Conservation (phyloP, 1,139 yeast genomes). For the Taiozyma sp. region DNA sequence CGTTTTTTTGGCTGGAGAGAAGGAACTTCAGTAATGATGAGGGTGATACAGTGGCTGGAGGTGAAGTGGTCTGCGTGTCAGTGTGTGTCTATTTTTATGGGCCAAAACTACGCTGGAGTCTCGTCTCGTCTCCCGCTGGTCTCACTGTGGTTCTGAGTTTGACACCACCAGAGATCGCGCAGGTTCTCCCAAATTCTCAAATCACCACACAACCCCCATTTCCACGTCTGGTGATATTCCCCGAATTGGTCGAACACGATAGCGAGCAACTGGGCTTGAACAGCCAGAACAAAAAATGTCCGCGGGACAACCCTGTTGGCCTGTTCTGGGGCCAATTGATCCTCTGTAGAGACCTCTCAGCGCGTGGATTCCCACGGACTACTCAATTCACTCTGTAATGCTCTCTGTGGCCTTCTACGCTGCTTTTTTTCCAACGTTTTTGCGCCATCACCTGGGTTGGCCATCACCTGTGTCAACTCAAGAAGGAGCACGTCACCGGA, state of each 20-base stretch:
- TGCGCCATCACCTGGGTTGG: neutral
- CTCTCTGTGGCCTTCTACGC: neutral
- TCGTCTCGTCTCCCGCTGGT: no score
- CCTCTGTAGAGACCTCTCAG: neutral
- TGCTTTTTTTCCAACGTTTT: neutral
- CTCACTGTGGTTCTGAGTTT: no score
- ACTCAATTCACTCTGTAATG: neutral
- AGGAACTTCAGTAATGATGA: neutral
- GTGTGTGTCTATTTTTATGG: no score
- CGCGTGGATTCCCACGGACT: neutral
- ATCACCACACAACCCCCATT: neutral
- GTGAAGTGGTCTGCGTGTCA: neutral
- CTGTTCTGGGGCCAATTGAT: neutral
- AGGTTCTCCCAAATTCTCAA: neutral
- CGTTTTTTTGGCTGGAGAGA: no score
- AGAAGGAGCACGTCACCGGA: neutral
- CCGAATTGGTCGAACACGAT: neutral
- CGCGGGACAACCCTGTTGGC: neutral
- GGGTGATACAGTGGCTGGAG: neutral
- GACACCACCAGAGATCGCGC: neutral
- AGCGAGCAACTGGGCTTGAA: neutral
- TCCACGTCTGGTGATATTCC: neutral
- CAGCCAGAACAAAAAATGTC: neutral
- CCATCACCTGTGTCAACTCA: conserved; percentile 1
- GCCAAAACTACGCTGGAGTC: no score